These are phyloP conservation scores for Sporobolomyces pararoseus DNA, from an alignment of 768 basidiomycete species.

Conservation along the genomic window DNA sequence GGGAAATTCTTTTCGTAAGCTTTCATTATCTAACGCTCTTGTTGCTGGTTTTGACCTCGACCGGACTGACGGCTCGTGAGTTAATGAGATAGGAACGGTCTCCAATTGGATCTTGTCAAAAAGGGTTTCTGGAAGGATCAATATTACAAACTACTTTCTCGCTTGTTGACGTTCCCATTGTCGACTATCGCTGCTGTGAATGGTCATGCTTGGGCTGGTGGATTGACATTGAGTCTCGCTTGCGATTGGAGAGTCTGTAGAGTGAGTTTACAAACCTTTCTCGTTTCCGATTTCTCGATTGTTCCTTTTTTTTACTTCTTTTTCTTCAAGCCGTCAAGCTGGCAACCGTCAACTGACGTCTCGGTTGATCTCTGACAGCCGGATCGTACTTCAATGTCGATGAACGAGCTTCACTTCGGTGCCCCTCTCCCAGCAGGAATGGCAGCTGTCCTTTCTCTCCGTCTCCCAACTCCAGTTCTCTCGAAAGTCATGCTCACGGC, in stretches of 20 bases:
- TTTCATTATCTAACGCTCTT: background rate
- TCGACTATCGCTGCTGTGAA: conserved; percentile 39
- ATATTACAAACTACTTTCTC: conserved; percentile 24
- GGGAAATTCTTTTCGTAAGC: conserved; percentile 42
- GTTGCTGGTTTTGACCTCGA: background rate
- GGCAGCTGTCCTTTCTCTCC: conserved; percentile 60
- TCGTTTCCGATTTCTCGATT: background rate
- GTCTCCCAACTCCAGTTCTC: conserved; percentile 59
- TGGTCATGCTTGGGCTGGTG: conserved; percentile 54
- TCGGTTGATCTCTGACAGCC: too few relatives aligned
- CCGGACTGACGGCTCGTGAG: background rate
- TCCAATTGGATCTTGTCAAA: conserved; percentile 30
- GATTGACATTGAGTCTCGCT: conserved; percentile 67
- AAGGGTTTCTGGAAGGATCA: conserved; percentile 36
- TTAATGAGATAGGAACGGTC: conserved; percentile 30
- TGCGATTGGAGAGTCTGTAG: conserved; percentile 90
- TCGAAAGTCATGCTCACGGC: conserved; percentile 77
- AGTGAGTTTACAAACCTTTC: conserved; percentile 43
- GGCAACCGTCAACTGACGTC: too few relatives aligned
- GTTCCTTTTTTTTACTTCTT: background rate
- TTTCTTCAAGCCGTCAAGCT: background rate
- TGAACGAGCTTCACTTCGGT: conserved; percentile 69
- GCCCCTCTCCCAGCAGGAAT: conserved; percentile 74
- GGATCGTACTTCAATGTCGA: conserved; percentile 79
- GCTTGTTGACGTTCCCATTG: conserved; percentile 32